Conservation (phyloP, 2,329 filamentous ascomycete species). For the Setomelanomma holmii region DNA sequence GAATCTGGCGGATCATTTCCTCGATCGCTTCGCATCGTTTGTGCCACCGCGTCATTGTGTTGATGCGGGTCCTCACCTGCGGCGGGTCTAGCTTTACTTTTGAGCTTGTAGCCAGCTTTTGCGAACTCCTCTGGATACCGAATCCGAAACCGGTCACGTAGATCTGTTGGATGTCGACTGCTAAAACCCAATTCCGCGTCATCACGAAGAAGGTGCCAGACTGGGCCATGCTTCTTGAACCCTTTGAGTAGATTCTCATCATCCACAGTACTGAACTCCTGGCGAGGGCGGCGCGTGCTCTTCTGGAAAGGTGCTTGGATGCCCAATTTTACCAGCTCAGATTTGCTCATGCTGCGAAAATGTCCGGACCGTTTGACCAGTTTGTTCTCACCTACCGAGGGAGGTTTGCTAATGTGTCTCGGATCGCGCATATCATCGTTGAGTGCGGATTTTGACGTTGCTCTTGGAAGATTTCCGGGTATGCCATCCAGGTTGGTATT, state of each 20-base stretch:
- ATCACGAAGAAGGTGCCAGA: slow-evolving; percentile 66
- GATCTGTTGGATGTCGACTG: slow-evolving; percentile 61
- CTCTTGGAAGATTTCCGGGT: background rate
- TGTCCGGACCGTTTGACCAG: slow-evolving; percentile 4
- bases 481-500: slow-evolving; percentile 17
- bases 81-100: slow-evolving; percentile 25
- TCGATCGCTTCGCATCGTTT: background rate
- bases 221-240: slow-evolving; percentile 64
- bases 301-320: slow-evolving; percentile 59
- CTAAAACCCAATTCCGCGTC: slow-evolving; percentile 60
- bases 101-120: slow-evolving; percentile 51
- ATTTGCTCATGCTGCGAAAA: slow-evolving; percentile 28
- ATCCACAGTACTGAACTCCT: slow-evolving; percentile 63
- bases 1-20: background rate
- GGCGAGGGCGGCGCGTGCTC: slow-evolving; percentile 60
- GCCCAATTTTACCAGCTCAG: slow-evolving; percentile 53
- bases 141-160: slow-evolving; percentile 68
- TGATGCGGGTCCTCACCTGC: slow-evolving; percentile 8
- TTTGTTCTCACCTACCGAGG: background rate
- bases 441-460: background rate
- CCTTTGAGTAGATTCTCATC: slow-evolving; percentile 66
- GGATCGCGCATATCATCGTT: background rate
- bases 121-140: slow-evolving; percentile 65
- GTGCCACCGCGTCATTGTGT: background rate
- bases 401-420: slow-evolving; percentile 8